Evolutionary conservation across 2,329 filamentous ascomycete genomes (phyloP).

Genomic region (Fusarium liriodendri): DNA sequence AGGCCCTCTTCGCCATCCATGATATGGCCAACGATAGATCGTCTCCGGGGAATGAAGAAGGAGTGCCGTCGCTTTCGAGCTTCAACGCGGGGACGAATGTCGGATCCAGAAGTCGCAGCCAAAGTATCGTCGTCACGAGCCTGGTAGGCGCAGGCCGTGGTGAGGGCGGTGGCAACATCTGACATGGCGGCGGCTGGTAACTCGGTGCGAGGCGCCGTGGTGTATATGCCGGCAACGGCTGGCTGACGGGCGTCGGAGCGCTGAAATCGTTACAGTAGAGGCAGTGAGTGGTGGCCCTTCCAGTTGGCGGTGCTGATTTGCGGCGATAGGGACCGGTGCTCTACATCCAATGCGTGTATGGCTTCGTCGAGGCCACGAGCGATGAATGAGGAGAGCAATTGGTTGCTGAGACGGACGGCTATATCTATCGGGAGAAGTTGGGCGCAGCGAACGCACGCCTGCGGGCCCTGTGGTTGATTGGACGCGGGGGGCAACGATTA

Average conservation of each 20-base stretch:
- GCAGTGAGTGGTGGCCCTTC: conserved; percentile 15
- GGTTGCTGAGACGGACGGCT: conserved; percentile 24
- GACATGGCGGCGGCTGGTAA: conserved; percentile 46
- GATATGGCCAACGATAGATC: conserved; percentile 68
- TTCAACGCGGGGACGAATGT: conserved; percentile 46
- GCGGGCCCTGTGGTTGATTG: conserved; percentile 34
- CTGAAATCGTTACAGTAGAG: conserved; percentile 23
- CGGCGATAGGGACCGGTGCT: conserved; percentile 18
- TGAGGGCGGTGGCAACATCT: conserved; percentile 52
- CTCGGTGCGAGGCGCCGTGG: conserved; percentile 10
- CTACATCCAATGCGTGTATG: conserved; percentile 21
- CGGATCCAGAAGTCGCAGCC: conserved; percentile 55
- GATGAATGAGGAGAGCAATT: conserved; percentile 39
- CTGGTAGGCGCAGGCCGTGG: conserved; percentile 51
- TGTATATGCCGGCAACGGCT: conserved; percentile 23
- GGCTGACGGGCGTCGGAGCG: conserved; percentile 24
- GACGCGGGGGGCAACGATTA: conserved; percentile 38
- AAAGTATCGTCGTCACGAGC: conserved; percentile 50
- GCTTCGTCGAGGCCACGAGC: conserved; percentile 36
- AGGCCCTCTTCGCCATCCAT: conserved; percentile 73
- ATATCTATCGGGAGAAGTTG: conserved; percentile 30
- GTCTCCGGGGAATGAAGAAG: conserved; percentile 66
- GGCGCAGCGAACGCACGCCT: conserved; percentile 30
- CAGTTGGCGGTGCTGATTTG: conserved; percentile 21
- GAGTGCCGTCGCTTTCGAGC: conserved; percentile 63